Conservation (phyloP, 2,329 filamentous ascomycete species). For the Epichloe elymi region DNA sequence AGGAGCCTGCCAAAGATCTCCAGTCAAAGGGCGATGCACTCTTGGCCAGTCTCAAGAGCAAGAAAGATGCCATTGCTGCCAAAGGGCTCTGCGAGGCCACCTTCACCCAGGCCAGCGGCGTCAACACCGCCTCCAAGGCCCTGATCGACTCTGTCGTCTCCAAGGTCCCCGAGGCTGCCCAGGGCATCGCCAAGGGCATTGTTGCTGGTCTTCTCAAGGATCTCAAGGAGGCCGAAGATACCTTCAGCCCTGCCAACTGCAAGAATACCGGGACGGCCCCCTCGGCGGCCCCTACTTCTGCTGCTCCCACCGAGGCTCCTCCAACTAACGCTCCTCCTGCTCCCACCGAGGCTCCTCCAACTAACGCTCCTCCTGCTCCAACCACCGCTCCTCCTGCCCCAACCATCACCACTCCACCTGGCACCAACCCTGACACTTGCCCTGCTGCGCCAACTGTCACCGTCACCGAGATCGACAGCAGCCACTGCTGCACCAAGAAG, state of each 20-base stretch:
- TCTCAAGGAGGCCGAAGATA: background rate
- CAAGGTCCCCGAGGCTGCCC: background rate
- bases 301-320: background rate
- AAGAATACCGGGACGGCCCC: background rate
- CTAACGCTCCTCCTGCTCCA: background rate
- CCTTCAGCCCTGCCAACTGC: background rate
- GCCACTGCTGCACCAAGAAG: constrained; percentile 1
- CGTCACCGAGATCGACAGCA: background rate
- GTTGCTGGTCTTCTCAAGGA: background rate
- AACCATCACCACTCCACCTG: background rate
- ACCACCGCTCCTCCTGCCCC: background rate
- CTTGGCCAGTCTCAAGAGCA: background rate
- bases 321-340: background rate
- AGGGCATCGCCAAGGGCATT: constrained; percentile 1
- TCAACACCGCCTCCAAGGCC: background rate
- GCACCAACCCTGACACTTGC: background rate
- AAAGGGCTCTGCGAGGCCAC: background rate
- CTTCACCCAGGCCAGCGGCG: background rate
- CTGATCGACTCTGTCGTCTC: background rate
- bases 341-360: background rate
- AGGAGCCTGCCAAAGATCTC: background rate
- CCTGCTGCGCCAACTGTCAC: constrained; percentile 1
- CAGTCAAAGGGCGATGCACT: background rate
- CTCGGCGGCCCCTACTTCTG: background rate
- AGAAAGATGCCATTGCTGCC: background rate